Evolutionary conservation across 305 asterid species (phyloP).

Genomic region (Rubia peregrina): DNA sequence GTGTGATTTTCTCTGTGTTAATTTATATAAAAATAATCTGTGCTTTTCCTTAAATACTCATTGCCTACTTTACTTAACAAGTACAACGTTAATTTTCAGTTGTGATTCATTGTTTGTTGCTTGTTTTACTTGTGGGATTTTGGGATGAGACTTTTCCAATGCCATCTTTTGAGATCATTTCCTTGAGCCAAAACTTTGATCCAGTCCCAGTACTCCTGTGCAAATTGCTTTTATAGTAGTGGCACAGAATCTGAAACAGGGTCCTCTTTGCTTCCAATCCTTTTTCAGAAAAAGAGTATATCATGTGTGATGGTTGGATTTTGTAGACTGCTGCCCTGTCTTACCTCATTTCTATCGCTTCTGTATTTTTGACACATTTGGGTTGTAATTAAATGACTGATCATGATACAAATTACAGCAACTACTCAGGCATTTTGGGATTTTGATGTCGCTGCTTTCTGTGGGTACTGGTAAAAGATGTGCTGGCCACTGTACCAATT

Average conservation of each 20-base stretch:
- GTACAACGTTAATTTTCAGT: not conserved
- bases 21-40: not conserved
- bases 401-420: not conserved
- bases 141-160: not conserved
- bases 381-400: not conserved
- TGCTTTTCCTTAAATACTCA: not conserved
- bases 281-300: not conserved
- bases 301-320: not conserved
- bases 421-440: not conserved
- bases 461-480: slow-evolving; percentile 4
- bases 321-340: not conserved
- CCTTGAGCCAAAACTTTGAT: not conserved
- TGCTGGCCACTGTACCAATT: not conserved
- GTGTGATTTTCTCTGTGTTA: not conserved
- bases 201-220: not conserved
- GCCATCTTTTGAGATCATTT: not conserved
- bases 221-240: not conserved
- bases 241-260: not conserved
- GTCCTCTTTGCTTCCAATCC: not conserved
- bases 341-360: not conserved
- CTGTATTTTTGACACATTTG: not conserved
- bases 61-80: no score
- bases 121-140: not conserved
- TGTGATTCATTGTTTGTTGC: not conserved
- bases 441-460: not conserved